Evolutionary conservation across 345 rosid genomes (phyloP).

Genomic region (Hypericum perforatum): DNA sequence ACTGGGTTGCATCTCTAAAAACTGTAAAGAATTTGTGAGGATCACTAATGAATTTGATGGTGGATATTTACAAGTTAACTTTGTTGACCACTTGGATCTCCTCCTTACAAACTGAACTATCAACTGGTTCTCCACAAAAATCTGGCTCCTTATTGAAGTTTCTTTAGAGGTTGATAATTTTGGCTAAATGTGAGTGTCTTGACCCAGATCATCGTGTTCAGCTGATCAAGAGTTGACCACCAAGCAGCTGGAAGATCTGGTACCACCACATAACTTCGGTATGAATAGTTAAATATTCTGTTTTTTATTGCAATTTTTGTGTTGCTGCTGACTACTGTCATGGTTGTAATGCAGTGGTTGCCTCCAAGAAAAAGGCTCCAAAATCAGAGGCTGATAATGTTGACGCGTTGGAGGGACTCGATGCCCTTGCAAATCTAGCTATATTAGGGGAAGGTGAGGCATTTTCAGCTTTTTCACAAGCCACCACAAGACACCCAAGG

Average conservation of each 20-base stretch:
- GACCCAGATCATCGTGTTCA: slow-evolving; percentile 48
- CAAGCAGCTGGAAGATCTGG: slow-evolving; percentile 52
- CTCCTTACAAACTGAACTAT: too few species aligned
- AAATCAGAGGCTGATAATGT: slow-evolving; percentile 34
- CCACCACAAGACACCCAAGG: slow-evolving; percentile 85
- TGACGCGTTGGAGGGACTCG: slow-evolving; percentile 54
- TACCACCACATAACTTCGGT: slow-evolving; percentile 40
- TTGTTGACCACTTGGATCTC: too few species aligned
- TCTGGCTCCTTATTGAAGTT: neutral
- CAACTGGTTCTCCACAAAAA: too few species aligned
- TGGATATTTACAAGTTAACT: too few species aligned
- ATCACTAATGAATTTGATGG: too few species aligned
- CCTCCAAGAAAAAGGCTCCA: slow-evolving; percentile 44
- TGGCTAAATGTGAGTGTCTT: slow-evolving; percentile 1
- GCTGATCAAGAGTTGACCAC: slow-evolving; percentile 44
- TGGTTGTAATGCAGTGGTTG: slow-evolving; percentile 18
- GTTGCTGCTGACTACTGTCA: too few species aligned
- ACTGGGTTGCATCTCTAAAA: too few species aligned
- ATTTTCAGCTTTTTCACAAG: slow-evolving; percentile 39
- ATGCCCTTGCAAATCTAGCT: slow-evolving; percentile 59
- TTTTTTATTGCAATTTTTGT: too few species aligned
- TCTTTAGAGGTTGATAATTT: neutral
- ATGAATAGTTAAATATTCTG: slow-evolving; percentile 6
- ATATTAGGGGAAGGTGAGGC: slow-evolving; percentile 50
- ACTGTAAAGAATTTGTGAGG: too few species aligned